Base-by-base conservation (phyloP, 2,329 filamentous ascomycete genomes). In the Diaporthe caulivora region DNA sequence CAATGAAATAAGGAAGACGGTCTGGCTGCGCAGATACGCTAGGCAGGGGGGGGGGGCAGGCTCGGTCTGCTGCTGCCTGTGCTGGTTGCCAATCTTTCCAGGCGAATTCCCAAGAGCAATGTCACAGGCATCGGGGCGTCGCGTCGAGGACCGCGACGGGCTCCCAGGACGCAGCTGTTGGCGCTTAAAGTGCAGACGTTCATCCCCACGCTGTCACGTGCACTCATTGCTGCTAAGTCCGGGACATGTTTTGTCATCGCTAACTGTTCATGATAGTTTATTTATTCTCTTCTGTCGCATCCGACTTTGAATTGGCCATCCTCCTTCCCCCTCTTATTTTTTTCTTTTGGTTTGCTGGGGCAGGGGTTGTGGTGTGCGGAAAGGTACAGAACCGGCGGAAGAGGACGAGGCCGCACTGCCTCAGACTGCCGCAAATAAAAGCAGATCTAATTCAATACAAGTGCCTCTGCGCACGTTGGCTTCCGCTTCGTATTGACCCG, bases 171-270 rank as follows among this genome's bases (percentile, higher is more conserved):
- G 9, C 62, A 65, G 62, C 29, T n/a, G 40, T 18, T 49, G 37
- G 37, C 26, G 15, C 42, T 21, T 6, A 42, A 53, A 47, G 68
- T 70, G 54, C 54, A 24, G 42, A 18, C 21, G 26, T 17, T 15
- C 68, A 18, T 17, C 49, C 51, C 26, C 72, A 69, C 73, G 73
- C 40, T 72, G 51, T 74, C 73, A 74, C 73, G 73, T 74, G 73
- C 26, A 37, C 29, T 31, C 49, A 40, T 9, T 6, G 37, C 11
- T 40, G 37, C 7, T 9, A 5, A 34, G 34, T 34, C 34, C 9
- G 34, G 34, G 34, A 34, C 47, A 21, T 21, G 9, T 24, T n/a
- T n/a, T 7, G 51, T 15, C 31, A 62, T 40, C 37, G 10, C 18
- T 15, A 29, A 26, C 13, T 54, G 13, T 31, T 29, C 5, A 15